Evolutionary conservation across 2,329 filamentous ascomycete species (phyloP), one percentile per base, ranked within the genome.

Genomic region (Simplicillium aogashimaense): DNA sequence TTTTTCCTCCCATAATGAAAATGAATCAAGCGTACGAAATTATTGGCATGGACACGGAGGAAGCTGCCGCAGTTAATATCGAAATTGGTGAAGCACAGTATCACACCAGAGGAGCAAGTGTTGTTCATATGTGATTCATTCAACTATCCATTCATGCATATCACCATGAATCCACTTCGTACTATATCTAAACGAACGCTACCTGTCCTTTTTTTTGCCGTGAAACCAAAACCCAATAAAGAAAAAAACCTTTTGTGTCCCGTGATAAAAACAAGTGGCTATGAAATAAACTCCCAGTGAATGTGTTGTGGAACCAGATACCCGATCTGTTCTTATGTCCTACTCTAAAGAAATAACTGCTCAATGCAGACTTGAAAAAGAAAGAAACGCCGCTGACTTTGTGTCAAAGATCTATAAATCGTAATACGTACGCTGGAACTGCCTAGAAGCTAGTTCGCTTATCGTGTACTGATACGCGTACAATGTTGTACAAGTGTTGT

Each of bases 161-260:
- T 25, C 20, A 25, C 20, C 20, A 25, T 25, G 20, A 5, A n/a
- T n/a, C n/a, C n/a, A n/a, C n/a, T n/a, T 9, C 9, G 9, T 25
- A 5, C 20, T 35, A 18, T 39, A 25, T 43, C 41, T 43, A 43
- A 40, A 17, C 40, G 41, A 40, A 17, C 40, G 41, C 41, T 39
- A 34, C 36, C 36, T 25, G 12, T 37, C 28, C 29, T 41, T 34
- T 35, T 25, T n/a, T n/a, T n/a, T n/a, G n/a, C 42, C 29, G 36
- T 15, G 25, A 32, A 41, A 41, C 29, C 34, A 38, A 36, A 29
- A 32, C 33, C 33, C 13, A 36, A 36, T n/a, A n/a, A n/a, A n/a
- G n/a, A 42, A 16, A 8, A 33, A 38, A 29, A 5, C 20, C 9
- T 25, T 25, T 25, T 25, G 20, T 25, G 20, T 25, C 20, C 20